Evolutionary conservation across 2,329 filamentous ascomycete genomes (phyloP).

Genomic region (Phaeosphaeriaceae sp.): DNA sequence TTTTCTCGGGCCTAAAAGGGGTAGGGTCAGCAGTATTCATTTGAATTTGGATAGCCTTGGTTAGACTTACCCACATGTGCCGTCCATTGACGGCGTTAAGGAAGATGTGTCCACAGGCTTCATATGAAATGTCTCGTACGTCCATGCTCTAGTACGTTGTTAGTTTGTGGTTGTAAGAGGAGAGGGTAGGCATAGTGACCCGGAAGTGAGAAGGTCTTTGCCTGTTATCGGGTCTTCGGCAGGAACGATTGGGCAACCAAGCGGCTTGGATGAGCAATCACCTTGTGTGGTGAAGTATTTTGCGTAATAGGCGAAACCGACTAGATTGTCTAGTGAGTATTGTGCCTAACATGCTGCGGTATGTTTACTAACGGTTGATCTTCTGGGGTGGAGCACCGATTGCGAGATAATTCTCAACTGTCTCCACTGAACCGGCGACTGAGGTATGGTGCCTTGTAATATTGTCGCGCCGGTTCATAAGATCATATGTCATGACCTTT

Average conservation of each 20-base stretch:
- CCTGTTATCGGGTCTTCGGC: slow-evolving; percentile 68
- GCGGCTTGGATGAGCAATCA: slow-evolving; percentile 54
- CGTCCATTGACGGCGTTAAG: slow-evolving; percentile 29
- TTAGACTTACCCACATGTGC: slow-evolving; percentile 33
- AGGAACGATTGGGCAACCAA: slow-evolving; percentile 65
- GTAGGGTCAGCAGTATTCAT: not conserved
- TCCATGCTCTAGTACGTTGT: slow-evolving; percentile 53
- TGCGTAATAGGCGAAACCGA: slow-evolving; percentile 72
- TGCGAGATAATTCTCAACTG: slow-evolving; percentile 65
- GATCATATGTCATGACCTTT: slow-evolving; percentile 71
- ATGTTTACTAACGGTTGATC: slow-evolving; percentile 54
- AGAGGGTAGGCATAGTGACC: slow-evolving; percentile 20
- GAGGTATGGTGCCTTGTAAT: slow-evolving; percentile 70
- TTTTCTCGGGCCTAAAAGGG: slow-evolving; percentile 20
- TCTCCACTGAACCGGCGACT: slow-evolving; percentile 60
- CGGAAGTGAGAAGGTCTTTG: slow-evolving; percentile 63
- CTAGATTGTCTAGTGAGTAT: slow-evolving; percentile 4
- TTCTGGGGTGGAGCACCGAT: slow-evolving; percentile 62
- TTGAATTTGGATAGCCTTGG: not conserved
- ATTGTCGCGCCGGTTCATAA: slow-evolving; percentile 72
- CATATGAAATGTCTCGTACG: slow-evolving; percentile 48
- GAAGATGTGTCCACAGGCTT: slow-evolving; percentile 18
- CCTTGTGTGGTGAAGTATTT: slow-evolving; percentile 67
- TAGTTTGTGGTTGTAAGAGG: not conserved
- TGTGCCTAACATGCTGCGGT: not conserved